Percentiles rank a stretch among this genome's conserved stretches.
Conservation (phyloP, 495 filamentous ascomycete species). For the Aspergillus olivimuriae region DNA sequence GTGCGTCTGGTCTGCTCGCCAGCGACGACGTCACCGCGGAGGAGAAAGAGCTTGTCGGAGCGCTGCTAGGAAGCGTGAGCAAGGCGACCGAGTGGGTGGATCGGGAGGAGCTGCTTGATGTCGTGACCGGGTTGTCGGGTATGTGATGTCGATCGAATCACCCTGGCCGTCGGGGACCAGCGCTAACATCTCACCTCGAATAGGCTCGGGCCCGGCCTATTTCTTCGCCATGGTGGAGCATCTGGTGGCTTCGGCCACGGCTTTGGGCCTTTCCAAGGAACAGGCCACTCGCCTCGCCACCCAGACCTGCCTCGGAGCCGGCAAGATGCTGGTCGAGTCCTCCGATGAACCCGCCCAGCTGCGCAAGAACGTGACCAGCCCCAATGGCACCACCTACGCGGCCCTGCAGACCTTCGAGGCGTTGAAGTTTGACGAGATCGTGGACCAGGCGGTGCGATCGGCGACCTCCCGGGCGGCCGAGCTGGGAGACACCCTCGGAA, state of each 20-base stretch:
- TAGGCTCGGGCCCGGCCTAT: constrained; percentile 38
- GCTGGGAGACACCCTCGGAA: constrained; percentile 19
- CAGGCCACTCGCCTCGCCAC: constrained; percentile 36
- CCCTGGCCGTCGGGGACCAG: no score
- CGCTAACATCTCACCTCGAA: not conserved
- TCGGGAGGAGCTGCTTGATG: constrained; percentile 33
- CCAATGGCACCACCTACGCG: constrained; percentile 37
- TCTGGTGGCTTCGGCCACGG: constrained; percentile 31
- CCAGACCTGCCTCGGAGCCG: constrained; percentile 38
- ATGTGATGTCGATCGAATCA: constrained; percentile 4
- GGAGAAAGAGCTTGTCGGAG: constrained; percentile 32
- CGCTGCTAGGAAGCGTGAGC: constrained; percentile 30
- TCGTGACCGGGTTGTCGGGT: constrained; percentile 38
- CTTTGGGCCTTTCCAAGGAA: constrained; percentile 29
- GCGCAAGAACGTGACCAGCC: constrained; percentile 40
- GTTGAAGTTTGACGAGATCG: constrained; percentile 27
- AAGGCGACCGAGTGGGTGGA: constrained; percentile 38
- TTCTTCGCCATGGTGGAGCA: constrained; percentile 44
- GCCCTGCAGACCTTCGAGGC: constrained; percentile 33
- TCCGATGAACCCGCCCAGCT: constrained; percentile 29
- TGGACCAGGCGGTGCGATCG: constrained; percentile 35
- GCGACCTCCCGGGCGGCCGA: constrained; percentile 32
- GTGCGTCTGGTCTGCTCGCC: constrained; percentile 29
- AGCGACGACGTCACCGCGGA: constrained; percentile 21
- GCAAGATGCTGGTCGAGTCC: constrained; percentile 35